Evolutionary conservation across 2,329 filamentous ascomycete species (phyloP).

Genomic region (Fusarium hostae): DNA sequence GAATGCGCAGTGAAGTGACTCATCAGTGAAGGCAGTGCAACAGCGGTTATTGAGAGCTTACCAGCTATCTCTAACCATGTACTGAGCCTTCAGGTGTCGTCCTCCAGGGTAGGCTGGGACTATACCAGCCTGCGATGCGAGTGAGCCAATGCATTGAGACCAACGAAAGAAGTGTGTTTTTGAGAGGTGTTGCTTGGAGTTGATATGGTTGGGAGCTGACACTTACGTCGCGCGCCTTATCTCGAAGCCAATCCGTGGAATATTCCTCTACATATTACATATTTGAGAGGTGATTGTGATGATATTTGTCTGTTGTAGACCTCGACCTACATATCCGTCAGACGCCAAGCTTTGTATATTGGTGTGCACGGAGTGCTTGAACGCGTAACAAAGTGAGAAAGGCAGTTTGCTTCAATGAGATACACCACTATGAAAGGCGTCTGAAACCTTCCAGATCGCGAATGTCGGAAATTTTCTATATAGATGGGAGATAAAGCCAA

Average conservation of each 20-base stretch:
- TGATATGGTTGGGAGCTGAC: not conserved
- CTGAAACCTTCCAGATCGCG: not conserved
- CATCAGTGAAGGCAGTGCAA: not conserved
- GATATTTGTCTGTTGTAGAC: not conserved
- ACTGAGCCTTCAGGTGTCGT: not conserved
- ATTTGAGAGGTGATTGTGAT: not conserved
- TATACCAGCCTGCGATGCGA: not conserved
- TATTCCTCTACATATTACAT: not conserved
- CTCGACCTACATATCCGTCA: not conserved
- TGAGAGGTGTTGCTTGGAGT: too few relatives aligned
- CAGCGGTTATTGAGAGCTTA: not conserved
- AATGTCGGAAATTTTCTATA: not conserved
- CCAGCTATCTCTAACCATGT: not conserved
- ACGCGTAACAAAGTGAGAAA: not conserved
- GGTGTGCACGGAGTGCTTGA: too few relatives aligned
- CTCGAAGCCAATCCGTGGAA: not conserved
- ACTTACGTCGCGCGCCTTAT: not conserved
- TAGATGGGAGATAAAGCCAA: not conserved
- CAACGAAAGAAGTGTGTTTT: not conserved
- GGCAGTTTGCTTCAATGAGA: not conserved
- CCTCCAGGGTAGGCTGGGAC: not conserved
- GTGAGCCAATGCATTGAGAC: not conserved
- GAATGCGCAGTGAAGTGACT: not conserved
- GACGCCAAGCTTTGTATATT: not conserved
- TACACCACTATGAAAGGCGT: too few relatives aligned